Evolutionary conservation across 148 eudicot genomes (phyloP).

Genomic region (Diospyros kaki): DNA sequence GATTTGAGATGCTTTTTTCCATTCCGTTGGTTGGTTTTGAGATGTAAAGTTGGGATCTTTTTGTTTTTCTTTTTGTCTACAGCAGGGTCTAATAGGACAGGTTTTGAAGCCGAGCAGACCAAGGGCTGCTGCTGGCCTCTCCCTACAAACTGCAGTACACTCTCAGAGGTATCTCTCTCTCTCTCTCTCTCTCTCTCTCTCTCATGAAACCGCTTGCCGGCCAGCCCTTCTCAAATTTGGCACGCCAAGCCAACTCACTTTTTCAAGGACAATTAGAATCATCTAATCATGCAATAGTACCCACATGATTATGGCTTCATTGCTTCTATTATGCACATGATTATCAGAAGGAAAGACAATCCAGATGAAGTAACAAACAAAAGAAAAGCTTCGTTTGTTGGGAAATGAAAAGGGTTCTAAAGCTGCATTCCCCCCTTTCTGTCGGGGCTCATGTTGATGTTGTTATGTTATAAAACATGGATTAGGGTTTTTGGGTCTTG

Average conservation of each 20-base stretch:
- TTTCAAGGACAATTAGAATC: constrained; percentile 16
- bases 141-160: constrained; percentile 32
- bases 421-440: constrained; percentile 63
- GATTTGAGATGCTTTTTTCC: constrained; percentile 1
- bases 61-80: constrained; percentile 18
- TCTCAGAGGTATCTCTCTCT: constrained; percentile 17
- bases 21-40: constrained; percentile 8
- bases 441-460: constrained; percentile 45
- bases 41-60: constrained; percentile 13
- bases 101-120: constrained; percentile 40
- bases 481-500: constrained; percentile 32
- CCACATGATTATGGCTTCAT: constrained; percentile 9
- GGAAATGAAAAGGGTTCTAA: constrained; percentile 54
- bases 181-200: constrained; percentile 5
- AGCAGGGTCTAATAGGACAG: constrained; percentile 30
- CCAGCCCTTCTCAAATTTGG: not conserved
- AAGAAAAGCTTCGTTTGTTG: constrained; percentile 49
- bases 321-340: not conserved
- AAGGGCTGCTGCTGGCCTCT: constrained; percentile 32
- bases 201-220: not conserved
- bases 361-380: constrained; percentile 18
- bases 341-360: not conserved
- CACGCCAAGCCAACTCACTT: not conserved
- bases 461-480: not conserved
- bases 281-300: not conserved